Percentiles rank a stretch among this genome's conserved stretches.
phyloP scores from a whole-genome alignment of 1,284 basidiomycete species.

The Stygiomarasmius scandens region DNA sequence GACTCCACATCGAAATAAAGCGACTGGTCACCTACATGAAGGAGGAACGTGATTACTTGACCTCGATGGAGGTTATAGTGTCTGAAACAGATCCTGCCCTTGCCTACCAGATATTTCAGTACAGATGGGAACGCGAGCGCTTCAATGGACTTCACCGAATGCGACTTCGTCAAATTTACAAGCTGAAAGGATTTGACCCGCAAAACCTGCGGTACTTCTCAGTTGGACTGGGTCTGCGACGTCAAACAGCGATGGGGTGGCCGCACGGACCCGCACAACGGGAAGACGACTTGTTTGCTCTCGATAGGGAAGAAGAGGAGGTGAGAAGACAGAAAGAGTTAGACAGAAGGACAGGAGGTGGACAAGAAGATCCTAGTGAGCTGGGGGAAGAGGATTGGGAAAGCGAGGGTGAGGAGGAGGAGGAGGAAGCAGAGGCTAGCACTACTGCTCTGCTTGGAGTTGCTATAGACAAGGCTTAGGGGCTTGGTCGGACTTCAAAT shows the following conservation, averaged over 20 bases:
- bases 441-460: too few relatives aligned
- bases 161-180: not conserved
- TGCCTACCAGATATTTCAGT: constrained; percentile 7
- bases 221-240: not conserved
- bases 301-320: too few relatives aligned
- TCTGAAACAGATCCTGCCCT: not conserved
- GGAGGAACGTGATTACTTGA: constrained; percentile 16
- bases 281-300: too few relatives aligned
- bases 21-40: constrained; percentile 27
- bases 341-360: too few relatives aligned
- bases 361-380: too few relatives aligned
- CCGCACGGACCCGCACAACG: not conserved
- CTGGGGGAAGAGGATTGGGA: too few relatives aligned
- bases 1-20: constrained; percentile 27
- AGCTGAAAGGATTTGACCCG: constrained; percentile 6
- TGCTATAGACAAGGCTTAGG: too few relatives aligned
- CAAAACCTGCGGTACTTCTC: not conserved
- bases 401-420: too few relatives aligned
- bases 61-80: not conserved
- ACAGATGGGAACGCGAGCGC: not conserved
- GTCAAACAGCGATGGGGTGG: not conserved
- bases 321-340: too few relatives aligned
- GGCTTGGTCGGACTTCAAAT: too few relatives aligned
- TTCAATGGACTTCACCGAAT: constrained; percentile 5
- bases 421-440: too few relatives aligned